Conservation (phyloP, 306 rosid species). For the Cucumis melo region DNA sequence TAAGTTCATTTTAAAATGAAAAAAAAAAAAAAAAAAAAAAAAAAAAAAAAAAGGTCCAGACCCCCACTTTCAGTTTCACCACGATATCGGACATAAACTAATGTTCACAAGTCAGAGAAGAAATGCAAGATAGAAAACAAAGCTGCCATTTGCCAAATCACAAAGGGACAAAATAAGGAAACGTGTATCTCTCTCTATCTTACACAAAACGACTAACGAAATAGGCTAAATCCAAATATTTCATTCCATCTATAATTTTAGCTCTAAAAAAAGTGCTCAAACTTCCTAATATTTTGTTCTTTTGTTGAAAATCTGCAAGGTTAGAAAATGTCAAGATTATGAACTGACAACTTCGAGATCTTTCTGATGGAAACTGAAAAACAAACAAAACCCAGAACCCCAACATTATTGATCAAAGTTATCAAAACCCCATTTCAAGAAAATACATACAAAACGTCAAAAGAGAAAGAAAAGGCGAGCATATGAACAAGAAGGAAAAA, state of each 20-base stretch:
- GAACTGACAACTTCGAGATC: not conserved
- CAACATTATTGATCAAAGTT: not conserved
- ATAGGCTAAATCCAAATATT: not conserved
- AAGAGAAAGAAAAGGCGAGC: not conserved
- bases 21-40: no score
- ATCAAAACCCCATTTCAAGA: not conserved
- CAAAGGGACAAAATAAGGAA: slow-evolving; percentile 3
- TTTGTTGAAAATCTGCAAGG: not conserved
- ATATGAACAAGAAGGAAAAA: not conserved
- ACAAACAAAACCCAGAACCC: not conserved
- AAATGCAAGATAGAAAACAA: not conserved
- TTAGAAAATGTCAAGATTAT: not conserved
- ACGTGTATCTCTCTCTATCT: not conserved
- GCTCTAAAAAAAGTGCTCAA: not conserved
- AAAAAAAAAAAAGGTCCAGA: not conserved
- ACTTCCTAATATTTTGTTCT: not conserved
- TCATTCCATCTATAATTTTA: not conserved
- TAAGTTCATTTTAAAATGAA: not conserved
- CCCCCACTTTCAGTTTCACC: slow-evolving; percentile 1
- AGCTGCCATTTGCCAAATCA: not conserved
- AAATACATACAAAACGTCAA: not conserved
- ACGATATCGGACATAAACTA: not conserved
- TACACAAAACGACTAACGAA: not conserved
- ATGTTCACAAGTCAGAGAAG: not conserved
- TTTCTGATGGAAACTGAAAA: not conserved